Conservation (phyloP, 148 eudicot species). For the Silene uniflora region DNA sequence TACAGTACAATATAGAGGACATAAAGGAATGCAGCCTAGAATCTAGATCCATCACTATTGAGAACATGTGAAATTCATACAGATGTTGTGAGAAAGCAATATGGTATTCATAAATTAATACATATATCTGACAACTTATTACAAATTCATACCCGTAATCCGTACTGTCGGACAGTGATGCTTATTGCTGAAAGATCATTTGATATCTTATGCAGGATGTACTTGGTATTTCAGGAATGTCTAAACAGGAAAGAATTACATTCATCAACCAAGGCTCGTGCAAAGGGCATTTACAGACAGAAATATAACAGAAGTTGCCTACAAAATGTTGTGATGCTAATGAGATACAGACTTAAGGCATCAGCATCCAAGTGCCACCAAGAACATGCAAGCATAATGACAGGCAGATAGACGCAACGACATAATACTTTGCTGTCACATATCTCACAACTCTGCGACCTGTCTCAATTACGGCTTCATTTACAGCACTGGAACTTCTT, state of each 20-base stretch:
- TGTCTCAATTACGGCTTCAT: conserved; percentile 44
- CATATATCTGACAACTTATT: not conserved
- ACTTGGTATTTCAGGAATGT: not conserved
- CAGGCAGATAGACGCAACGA: conserved; percentile 53
- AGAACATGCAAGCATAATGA: conserved; percentile 70
- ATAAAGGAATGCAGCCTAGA: not conserved
- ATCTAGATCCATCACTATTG: not conserved
- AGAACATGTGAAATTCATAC: not conserved
- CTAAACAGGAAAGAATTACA: conserved; percentile 1
- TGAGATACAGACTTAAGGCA: conserved; percentile 22
- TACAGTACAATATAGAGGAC: not conserved
- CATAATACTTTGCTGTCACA: conserved; percentile 50
- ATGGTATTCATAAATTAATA: not conserved
- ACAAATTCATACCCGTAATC: not conserved
- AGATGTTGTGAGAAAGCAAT: not conserved
- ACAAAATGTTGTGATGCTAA: not conserved
- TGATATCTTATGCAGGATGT: not conserved
- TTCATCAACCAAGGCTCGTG: not conserved
- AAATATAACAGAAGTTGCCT: not conserved
- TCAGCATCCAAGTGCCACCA: conserved; percentile 55
- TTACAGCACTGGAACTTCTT: conserved; percentile 39
- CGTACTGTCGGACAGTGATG: not conserved
- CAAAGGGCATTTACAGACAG: conserved; percentile 7
- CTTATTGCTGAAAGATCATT: not conserved
- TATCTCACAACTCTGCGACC: conserved; percentile 47